Percentiles rank a stretch among this genome's conserved stretches.
These are phyloP conservation scores for Odonthalia washingtoniensis DNA, from an alignment of 31 red algal species.

Conservation along the genomic window DNA sequence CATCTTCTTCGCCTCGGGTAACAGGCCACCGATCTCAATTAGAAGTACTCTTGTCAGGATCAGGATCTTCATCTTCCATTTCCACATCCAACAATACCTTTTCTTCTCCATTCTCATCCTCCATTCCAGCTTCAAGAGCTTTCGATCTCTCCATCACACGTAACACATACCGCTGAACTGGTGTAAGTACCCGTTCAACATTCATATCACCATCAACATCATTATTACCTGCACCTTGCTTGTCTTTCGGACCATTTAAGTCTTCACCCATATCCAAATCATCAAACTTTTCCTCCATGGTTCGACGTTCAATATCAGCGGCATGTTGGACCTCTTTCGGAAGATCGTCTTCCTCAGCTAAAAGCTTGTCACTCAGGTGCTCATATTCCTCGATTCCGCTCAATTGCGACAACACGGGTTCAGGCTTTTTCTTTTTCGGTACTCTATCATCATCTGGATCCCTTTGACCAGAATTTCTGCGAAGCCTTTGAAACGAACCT, in stretches of 20 bases:
- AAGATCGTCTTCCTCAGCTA: constrained; percentile 68
- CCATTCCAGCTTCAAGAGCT: not conserved
- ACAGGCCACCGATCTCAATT: not conserved
- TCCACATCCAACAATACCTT: constrained; percentile 17
- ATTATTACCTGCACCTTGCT: not conserved
- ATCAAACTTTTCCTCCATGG: constrained; percentile 55
- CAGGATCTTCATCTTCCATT: constrained; percentile 19
- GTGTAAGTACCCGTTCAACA: constrained; percentile 52
- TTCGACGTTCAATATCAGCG: constrained; percentile 46
- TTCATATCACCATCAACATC: constrained; percentile 4
- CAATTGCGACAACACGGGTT: not conserved
- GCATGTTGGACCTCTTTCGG: constrained; percentile 32
- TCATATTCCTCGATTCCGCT: constrained; percentile 38
- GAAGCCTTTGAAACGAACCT: constrained; percentile 12
- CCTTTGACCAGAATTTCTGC: not conserved
- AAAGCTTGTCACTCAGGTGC: constrained; percentile 45
- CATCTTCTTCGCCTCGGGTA: not conserved
- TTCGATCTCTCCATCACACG: constrained; percentile 59
- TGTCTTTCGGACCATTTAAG: not conserved
- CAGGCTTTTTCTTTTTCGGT: not conserved
- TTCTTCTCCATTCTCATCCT: constrained; percentile 28
- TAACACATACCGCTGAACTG: constrained; percentile 72
- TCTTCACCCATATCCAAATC: constrained; percentile 12
- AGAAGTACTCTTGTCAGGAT: too few relatives aligned
- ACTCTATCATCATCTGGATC: not conserved